A percentile compares a stretch with the other conserved stretches of the same genome.
Evolutionary conservation across 257 asterid species (phyloP).

Genomic region (Craterostigma plantagineum): DNA sequence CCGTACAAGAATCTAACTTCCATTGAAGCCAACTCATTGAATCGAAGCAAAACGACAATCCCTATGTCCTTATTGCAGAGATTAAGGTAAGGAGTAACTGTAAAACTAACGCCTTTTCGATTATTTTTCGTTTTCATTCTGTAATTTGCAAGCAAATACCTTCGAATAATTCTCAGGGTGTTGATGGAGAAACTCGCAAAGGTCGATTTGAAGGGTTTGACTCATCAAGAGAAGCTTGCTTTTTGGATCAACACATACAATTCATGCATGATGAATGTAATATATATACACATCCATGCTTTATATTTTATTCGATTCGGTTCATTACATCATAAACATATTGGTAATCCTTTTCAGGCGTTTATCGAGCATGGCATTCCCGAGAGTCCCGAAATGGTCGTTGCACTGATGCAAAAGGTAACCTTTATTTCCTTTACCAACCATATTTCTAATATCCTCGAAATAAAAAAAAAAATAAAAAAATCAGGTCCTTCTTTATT

Average conservation of each 20-base stretch:
- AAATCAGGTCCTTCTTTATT: constrained; percentile 9
- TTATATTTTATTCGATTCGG: not conserved
- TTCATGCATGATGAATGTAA: constrained; percentile 92
- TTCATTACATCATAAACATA: not conserved
- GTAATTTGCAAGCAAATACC: too few species aligned
- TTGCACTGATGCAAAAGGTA: constrained; percentile 66
- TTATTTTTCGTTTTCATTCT: constrained; percentile 3
- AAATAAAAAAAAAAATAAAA: constrained; percentile 3
- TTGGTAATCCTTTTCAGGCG: constrained; percentile 24
- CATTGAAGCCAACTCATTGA: constrained; percentile 38
- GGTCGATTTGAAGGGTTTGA: constrained; percentile 46
- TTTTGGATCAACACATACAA: constrained; percentile 90
- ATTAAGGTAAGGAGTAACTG: constrained; percentile 37
- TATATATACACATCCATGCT: constrained; percentile 7
- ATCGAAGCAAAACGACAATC: constrained; percentile 39
- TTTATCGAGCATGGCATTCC: constrained; percentile 62
- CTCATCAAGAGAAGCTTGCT: constrained; percentile 80
- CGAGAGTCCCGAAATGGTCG: constrained; percentile 48
- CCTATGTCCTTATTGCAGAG: constrained; percentile 45
- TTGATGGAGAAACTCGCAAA: constrained; percentile 47
- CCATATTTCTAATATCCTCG: not conserved
- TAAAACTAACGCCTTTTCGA: not conserved
- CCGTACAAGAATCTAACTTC: constrained; percentile 48
- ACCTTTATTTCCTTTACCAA: constrained; percentile 3
- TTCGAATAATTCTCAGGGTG: constrained; percentile 36